Percentiles rank a stretch among this genome's conserved stretches.
Conservation (phyloP, 495 filamentous ascomycete species). For the Aspergillus conjunctus region DNA sequence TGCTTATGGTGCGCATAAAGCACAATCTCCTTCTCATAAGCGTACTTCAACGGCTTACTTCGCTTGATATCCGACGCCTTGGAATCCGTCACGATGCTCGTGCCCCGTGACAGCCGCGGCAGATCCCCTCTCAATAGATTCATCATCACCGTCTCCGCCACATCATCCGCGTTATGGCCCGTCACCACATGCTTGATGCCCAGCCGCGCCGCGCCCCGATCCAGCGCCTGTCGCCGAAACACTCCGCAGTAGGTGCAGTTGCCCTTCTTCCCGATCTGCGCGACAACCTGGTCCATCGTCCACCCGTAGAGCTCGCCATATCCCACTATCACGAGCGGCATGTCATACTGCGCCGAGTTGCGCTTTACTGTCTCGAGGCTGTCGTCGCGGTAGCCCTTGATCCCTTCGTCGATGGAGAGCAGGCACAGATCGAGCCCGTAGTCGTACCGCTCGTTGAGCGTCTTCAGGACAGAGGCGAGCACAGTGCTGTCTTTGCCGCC, state of each 20-base stretch:
- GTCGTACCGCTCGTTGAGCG: slow-evolving; percentile 82
- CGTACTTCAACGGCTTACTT: slow-evolving; percentile 95
- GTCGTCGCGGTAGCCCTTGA: slow-evolving; percentile 95
- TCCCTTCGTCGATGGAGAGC: slow-evolving; percentile 93
- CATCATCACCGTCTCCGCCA: slow-evolving; percentile 98
- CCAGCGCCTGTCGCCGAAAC: slow-evolving; percentile 90
- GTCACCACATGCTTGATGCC: slow-evolving; percentile 95
- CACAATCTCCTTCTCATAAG: slow-evolving; percentile 98
- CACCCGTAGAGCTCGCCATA: slow-evolving; percentile 96
- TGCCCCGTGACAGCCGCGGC: slow-evolving; percentile 81
- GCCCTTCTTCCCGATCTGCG: slow-evolving; percentile 94
- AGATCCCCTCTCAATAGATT: slow-evolving; percentile 91
- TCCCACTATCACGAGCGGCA: slow-evolving; percentile 87
- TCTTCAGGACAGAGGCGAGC: slow-evolving; percentile 90
- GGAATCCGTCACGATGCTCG: slow-evolving; percentile 87
- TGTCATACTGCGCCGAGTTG: slow-evolving; percentile 85
- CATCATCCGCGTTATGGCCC: slow-evolving; percentile 96
- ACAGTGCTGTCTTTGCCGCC: slow-evolving; percentile 98
- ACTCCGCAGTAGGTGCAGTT: slow-evolving; percentile 99
- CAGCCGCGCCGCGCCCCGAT: slow-evolving; percentile 84
- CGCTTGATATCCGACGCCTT: slow-evolving; percentile 76
- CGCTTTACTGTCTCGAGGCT: slow-evolving; percentile 93
- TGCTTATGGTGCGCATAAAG: slow-evolving; percentile 95
- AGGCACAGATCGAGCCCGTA: slow-evolving; percentile 87
- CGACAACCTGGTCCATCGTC: slow-evolving; percentile 99